Evolutionary conservation across 352 stramenopile species (phyloP).

Genomic region (Phytophthora sansomeana): DNA sequence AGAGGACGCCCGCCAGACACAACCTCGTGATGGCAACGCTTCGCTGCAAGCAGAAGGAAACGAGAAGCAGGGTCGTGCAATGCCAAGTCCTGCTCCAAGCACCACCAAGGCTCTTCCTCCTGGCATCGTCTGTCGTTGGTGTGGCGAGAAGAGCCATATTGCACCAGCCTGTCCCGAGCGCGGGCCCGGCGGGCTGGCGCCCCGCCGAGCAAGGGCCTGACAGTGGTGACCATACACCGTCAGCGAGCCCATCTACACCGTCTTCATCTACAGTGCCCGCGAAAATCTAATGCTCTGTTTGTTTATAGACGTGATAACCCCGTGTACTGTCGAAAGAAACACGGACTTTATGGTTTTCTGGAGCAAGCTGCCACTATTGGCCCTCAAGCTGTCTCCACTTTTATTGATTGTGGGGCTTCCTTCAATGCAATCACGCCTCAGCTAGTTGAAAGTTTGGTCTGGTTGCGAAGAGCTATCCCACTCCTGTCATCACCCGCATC

Average conservation of each 20-base stretch:
- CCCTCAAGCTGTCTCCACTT: background rate
- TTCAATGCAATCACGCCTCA: slow-evolving; percentile 3
- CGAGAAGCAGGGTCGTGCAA: background rate
- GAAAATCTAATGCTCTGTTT: background rate
- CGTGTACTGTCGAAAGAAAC: background rate
- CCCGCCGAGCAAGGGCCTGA: background rate
- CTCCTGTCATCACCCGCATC: background rate
- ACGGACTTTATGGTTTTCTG: slow-evolving; percentile 6
- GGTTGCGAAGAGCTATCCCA: background rate
- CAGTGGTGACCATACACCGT: background rate
- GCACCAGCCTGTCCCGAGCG: background rate
- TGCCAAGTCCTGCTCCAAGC: background rate
- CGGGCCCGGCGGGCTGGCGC: background rate
- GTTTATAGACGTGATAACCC: background rate
- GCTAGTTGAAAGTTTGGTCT: background rate
- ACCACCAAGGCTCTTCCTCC: background rate
- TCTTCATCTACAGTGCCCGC: background rate
- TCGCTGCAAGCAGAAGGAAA: background rate
- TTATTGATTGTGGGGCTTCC: slow-evolving; percentile 13
- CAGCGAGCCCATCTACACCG: background rate
- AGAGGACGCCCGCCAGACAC: background rate
- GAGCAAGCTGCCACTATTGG: background rate
- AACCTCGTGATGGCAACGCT: too few relatives aligned
- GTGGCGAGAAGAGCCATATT: background rate
- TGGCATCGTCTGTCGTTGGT: background rate